These are phyloP conservation scores for Stachybotrys echinatus DNA, from an alignment of 2,329 filamentous ascomycete genomes.

Conservation along the genomic window DNA sequence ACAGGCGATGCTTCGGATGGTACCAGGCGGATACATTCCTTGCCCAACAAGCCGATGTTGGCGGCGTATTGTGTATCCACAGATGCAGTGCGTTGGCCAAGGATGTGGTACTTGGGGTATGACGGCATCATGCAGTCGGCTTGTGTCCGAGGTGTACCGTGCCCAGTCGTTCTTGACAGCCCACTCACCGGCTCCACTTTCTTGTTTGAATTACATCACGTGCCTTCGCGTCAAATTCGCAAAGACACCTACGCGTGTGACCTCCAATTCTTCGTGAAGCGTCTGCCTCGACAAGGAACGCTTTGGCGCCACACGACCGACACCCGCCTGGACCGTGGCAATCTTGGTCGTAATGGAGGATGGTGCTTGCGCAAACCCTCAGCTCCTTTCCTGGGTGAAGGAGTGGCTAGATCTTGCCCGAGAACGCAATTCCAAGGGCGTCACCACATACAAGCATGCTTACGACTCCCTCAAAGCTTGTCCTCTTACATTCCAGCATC, in stretches of 20 bases:
- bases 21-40: no score
- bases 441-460: conserved; percentile 68
- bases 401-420: conserved; percentile 70
- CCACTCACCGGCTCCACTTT: background rate
- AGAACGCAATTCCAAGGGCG: conserved; percentile 64
- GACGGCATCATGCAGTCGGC: background rate
- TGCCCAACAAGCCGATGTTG: no score
- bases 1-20: no score
- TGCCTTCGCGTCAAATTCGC: conserved; percentile 14
- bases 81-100: no score
- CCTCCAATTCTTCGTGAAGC: no score
- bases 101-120: no score
- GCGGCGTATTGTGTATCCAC: no score
- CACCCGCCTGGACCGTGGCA: no score
- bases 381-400: conserved; percentile 68
- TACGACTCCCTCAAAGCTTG: conserved; percentile 74
- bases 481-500: conserved; percentile 65
- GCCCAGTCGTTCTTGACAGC: no score
- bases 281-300: no score
- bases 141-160: no score
- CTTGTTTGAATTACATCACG: conserved; percentile 6
- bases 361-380: conserved; percentile 58
- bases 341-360: conserved; percentile 25
- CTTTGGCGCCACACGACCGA: no score
- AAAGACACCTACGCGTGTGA: background rate